These are phyloP conservation scores for Harringtonia lauricola DNA, from an alignment of 2,329 filamentous ascomycete genomes.

Conservation along the genomic window DNA sequence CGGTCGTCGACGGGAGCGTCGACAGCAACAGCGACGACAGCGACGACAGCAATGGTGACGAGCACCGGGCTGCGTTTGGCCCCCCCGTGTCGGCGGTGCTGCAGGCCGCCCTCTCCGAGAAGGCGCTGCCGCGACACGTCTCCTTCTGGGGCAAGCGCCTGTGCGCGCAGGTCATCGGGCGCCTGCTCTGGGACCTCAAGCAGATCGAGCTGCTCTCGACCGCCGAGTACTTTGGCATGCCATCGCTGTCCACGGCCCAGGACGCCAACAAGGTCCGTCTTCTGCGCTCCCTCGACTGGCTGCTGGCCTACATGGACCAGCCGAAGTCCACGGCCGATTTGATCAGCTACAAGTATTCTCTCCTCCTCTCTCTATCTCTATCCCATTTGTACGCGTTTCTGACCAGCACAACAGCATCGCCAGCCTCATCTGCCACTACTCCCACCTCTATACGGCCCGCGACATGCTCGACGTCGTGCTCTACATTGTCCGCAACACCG, in stretches of 20 bases:
- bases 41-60: too few species aligned
- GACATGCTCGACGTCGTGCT: conserved; percentile 19
- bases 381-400: too few species aligned
- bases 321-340: conserved; percentile 16
- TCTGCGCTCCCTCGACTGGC: conserved; percentile 11
- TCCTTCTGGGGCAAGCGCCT: conserved; percentile 18
- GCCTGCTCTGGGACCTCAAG: conserved; percentile 20
- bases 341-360: conserved; percentile 18
- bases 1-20: too few species aligned
- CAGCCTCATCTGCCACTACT: conserved; percentile 18
- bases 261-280: conserved; percentile 14
- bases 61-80: conserved; percentile 9
- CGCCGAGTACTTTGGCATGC: conserved; percentile 16
- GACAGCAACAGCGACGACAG: not conserved
- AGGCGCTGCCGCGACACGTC: not conserved
- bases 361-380: not conserved
- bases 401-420: conserved; percentile 12
- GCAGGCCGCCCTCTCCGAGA: conserved; percentile 9
- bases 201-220: conserved; percentile 17
- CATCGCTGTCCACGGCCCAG: conserved; percentile 14
- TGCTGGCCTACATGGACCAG: conserved; percentile 13
- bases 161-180: conserved; percentile 18
- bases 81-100: conserved; percentile 9
- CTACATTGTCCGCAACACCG: conserved; percentile 18
- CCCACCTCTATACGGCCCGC: conserved; percentile 16